phyloP scores from a whole-genome alignment of 2,329 filamentous ascomycete genomes.

The Arthroderma sp. region DNA sequence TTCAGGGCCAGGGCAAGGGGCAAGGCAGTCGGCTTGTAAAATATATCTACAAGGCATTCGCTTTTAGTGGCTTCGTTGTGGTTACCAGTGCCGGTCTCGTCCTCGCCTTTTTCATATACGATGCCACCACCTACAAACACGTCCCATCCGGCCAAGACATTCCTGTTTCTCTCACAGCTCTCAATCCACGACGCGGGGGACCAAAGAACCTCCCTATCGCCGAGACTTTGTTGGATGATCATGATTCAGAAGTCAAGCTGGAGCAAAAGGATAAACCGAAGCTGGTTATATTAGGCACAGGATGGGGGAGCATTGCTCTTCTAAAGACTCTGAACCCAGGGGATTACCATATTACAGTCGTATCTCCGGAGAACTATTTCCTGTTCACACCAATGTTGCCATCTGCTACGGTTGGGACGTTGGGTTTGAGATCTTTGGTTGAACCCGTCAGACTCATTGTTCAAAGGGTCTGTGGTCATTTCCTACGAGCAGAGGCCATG shows the following conservation, averaged over 20 bases:
- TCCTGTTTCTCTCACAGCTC: constrained; percentile 67
- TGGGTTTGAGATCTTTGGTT: constrained; percentile 80
- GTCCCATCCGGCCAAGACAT: constrained; percentile 55
- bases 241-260: constrained; percentile 59
- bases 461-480: constrained; percentile 66
- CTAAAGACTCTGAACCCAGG: constrained; percentile 81
- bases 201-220: constrained; percentile 92
- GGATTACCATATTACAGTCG: constrained; percentile 89
- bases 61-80: constrained; percentile 62
- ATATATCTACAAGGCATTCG: constrained; percentile 49
- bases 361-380: constrained; percentile 93
- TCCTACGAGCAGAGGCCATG: constrained; percentile 73
- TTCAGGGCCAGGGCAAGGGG: constrained; percentile 16
- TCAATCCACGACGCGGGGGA: constrained; percentile 69
- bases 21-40: constrained; percentile 30
- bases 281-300: constrained; percentile 81
- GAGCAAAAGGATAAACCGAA: constrained; percentile 76
- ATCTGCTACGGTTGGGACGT: constrained; percentile 87
- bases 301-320: constrained; percentile 87
- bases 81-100: constrained; percentile 56
- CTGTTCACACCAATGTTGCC: constrained; percentile 97
- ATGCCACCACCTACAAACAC: constrained; percentile 79
- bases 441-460: constrained; percentile 86
- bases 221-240: constrained; percentile 76
- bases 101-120: constrained; percentile 81